These are phyloP conservation scores for Backusella circina DNA, from an alignment of 192 early-diverging fungal species.

Conservation along the genomic window DNA sequence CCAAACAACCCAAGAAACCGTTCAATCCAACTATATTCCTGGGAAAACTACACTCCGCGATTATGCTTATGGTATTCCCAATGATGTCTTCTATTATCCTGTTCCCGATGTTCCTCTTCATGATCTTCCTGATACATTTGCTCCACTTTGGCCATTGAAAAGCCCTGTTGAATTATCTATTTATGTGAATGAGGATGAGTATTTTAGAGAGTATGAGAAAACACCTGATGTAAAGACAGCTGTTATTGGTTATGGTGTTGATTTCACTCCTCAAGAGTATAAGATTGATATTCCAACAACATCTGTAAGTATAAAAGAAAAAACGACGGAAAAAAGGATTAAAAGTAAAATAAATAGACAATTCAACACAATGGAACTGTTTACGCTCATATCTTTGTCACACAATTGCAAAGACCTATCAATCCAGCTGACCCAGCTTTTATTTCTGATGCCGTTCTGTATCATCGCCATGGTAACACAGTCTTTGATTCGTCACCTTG, in stretches of 20 bases:
- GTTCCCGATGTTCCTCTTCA: not conserved
- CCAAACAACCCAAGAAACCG: not conserved
- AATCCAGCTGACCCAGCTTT: conserved; percentile 39
- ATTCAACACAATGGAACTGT: conserved; percentile 55
- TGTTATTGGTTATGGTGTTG: conserved; percentile 38
- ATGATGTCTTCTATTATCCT: conserved; percentile 23
- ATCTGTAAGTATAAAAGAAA: conserved; percentile 28
- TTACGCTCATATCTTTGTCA: conserved; percentile 60
- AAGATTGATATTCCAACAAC: conserved; percentile 41
- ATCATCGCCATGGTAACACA: conserved; percentile 47
- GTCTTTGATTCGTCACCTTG: not conserved
- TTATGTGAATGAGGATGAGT: conserved; percentile 42
- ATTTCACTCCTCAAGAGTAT: conserved; percentile 39
- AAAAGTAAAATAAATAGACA: conserved; percentile 20
- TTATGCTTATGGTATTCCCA: conserved; percentile 15
- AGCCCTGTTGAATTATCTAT: conserved; percentile 41
- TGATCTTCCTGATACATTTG: conserved; percentile 12
- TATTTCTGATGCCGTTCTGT: conserved; percentile 40
- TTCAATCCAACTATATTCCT: not conserved
- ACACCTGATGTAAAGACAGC: conserved; percentile 38
- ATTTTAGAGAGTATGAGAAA: conserved; percentile 40
- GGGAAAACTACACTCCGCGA: conserved; percentile 8
- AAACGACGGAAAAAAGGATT: not conserved
- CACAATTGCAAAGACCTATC: conserved; percentile 33
- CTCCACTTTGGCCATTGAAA: conserved; percentile 23